Evolutionary conservation across 2,329 filamentous ascomycete species (phyloP).

Genomic region (Cladosporium oxysporum): DNA sequence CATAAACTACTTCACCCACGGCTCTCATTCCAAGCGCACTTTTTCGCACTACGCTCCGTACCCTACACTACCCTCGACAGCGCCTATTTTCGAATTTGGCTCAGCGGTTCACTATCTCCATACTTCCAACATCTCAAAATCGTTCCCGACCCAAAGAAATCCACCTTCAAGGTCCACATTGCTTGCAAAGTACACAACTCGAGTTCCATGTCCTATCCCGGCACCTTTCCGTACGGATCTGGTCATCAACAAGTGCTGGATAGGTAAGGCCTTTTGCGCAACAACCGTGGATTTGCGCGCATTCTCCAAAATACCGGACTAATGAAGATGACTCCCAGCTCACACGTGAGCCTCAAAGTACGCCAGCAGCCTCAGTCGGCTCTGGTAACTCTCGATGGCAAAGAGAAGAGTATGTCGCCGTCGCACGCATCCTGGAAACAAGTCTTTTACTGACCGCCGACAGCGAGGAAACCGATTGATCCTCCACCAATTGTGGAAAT

Average conservation of each 20-base stretch:
- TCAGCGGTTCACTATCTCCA: constrained; percentile 16
- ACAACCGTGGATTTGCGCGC: constrained; percentile 13
- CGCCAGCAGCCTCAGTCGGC: constrained; percentile 69
- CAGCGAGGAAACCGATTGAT: constrained; percentile 83
- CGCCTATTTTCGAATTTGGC: constrained; percentile 18
- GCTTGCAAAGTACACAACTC: background rate
- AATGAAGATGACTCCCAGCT: constrained; percentile 22
- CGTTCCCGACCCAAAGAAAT: constrained; percentile 12
- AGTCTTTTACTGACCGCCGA: constrained; percentile 18
- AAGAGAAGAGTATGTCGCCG: constrained; percentile 66
- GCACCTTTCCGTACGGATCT: constrained; percentile 22
- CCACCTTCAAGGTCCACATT: background rate
- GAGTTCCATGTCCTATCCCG: constrained; percentile 22
- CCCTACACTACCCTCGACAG: constrained; percentile 13
- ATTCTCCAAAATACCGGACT: constrained; percentile 12
- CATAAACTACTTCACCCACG: constrained; percentile 18
- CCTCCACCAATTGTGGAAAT: constrained; percentile 83
- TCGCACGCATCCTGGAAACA: constrained; percentile 1
- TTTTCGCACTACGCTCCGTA: constrained; percentile 10
- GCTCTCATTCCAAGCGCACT: constrained; percentile 11
- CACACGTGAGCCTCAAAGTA: constrained; percentile 55
- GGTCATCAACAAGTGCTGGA: constrained; percentile 22
- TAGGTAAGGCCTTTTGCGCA: constrained; percentile 20
- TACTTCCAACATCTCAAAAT: constrained; percentile 9
- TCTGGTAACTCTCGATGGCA: constrained; percentile 65